Percentiles rank a stretch among this genome's conserved stretches.
Evolutionary conservation across 768 basidiomycete species (phyloP).

Genomic region (Termitomyces sp.): DNA sequence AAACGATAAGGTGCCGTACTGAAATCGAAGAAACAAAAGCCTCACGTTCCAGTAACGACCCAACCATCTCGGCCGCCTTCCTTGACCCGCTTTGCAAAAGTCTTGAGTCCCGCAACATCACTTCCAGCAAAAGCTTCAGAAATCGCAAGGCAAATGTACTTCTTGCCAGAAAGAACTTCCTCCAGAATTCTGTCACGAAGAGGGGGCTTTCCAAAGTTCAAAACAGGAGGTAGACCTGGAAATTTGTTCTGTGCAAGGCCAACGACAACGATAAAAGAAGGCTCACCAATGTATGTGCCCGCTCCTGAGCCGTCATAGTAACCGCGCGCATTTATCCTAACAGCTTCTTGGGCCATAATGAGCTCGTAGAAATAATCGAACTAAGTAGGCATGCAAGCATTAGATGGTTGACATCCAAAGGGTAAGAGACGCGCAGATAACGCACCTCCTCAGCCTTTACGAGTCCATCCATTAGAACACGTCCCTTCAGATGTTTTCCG

Average conservation of each 20-base stretch:
- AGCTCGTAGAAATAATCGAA: slow-evolving; percentile 84
- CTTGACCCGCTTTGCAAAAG: slow-evolving; percentile 66
- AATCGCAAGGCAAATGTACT: too few relatives aligned
- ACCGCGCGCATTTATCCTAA: slow-evolving; percentile 67
- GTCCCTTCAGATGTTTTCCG: too few relatives aligned
- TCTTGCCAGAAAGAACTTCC: too few relatives aligned
- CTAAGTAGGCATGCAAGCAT: slow-evolving; percentile 20
- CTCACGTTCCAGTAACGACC: slow-evolving; percentile 80
- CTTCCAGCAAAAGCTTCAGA: too few relatives aligned
- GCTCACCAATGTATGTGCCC: slow-evolving; percentile 31
- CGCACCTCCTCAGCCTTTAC: slow-evolving; percentile 72
- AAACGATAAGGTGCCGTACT: not conserved
- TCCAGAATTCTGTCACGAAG: too few relatives aligned
- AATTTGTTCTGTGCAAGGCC: too few relatives aligned
- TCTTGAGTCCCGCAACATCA: slow-evolving; percentile 65
- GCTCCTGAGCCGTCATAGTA: slow-evolving; percentile 73
- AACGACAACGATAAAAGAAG: not conserved
- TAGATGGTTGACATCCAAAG: too few relatives aligned
- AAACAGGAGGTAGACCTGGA: too few relatives aligned
- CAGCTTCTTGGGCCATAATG: slow-evolving; percentile 67
- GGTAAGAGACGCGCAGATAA: too few relatives aligned
- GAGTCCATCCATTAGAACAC: slow-evolving; percentile 67
- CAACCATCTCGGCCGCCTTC: slow-evolving; percentile 42
- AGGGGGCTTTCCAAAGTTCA: too few relatives aligned
- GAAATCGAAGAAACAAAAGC: not conserved